Evolutionary conservation across 2,329 filamentous ascomycete genomes (phyloP).

Genomic region (Curvularia eragrostidis): DNA sequence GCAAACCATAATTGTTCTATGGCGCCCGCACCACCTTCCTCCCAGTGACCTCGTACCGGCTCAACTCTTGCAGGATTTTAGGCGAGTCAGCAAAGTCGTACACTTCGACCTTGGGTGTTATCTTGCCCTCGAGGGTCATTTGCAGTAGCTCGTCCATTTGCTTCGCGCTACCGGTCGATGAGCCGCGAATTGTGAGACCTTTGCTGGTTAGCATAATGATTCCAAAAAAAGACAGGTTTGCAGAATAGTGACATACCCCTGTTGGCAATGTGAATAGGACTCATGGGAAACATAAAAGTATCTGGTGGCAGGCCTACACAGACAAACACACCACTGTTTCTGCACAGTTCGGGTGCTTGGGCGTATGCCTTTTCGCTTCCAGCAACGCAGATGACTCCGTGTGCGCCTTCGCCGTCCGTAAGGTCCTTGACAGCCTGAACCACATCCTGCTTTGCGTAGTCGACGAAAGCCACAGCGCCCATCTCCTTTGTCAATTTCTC

Average conservation of each 20-base stretch:
- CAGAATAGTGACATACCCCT: constrained; percentile 40
- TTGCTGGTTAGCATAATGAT: constrained; percentile 4
- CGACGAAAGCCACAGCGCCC: constrained; percentile 76
- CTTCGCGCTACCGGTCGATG: constrained; percentile 54
- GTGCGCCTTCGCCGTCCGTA: constrained; percentile 54
- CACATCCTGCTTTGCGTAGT: constrained; percentile 68
- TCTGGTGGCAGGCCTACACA: constrained; percentile 56
- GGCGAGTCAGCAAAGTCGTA: constrained; percentile 47
- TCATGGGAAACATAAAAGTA: constrained; percentile 54
- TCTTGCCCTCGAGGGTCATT: constrained; percentile 53
- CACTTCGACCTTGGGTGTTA: constrained; percentile 47
- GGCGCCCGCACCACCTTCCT: constrained; percentile 47
- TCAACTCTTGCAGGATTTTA: constrained; percentile 45
- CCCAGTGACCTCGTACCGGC: constrained; percentile 46
- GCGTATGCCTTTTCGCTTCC: constrained; percentile 55
- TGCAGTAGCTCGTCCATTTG: constrained; percentile 57
- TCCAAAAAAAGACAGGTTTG: not conserved
- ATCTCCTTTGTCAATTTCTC: constrained; percentile 70
- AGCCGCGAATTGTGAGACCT: constrained; percentile 55
- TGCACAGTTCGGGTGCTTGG: constrained; percentile 54
- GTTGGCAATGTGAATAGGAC: constrained; percentile 57
- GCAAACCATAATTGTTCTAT: constrained; percentile 1
- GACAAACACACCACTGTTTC: constrained; percentile 56
- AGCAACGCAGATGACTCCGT: constrained; percentile 56
- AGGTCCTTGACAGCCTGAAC: constrained; percentile 50